These are phyloP conservation scores for Penicillium fuscoglaucum DNA, from an alignment of 2,329 filamentous ascomycete species.

Conservation along the genomic window DNA sequence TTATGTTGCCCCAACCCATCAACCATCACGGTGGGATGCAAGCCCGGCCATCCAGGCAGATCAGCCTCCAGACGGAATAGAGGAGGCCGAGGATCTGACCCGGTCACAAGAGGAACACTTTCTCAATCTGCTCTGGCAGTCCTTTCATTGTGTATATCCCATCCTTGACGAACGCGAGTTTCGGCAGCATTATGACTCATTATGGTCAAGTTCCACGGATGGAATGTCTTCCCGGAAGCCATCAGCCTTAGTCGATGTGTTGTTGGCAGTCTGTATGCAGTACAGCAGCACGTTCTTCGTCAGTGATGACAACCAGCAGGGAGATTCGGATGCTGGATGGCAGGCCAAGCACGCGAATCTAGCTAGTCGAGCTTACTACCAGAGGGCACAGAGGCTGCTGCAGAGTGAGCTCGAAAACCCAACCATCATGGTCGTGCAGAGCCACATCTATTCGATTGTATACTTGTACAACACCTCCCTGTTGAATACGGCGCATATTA, in stretches of 20 bases:
- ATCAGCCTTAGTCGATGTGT: not conserved
- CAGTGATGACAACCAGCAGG: not conserved
- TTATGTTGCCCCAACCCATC: not conserved
- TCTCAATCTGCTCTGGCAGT: slow-evolving; percentile 51
- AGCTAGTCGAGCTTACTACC: slow-evolving; percentile 51
- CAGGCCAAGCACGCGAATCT: slow-evolving; percentile 22
- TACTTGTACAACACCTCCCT: not conserved
- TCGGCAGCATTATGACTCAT: not conserved
- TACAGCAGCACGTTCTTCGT: not conserved
- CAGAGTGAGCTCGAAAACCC: slow-evolving; percentile 51
- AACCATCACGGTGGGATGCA: not conserved
- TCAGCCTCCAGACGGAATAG: not conserved
- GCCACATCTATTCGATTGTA: slow-evolving; percentile 41
- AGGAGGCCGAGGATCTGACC: slow-evolving; percentile 34
- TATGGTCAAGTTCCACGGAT: not conserved
- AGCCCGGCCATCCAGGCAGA: not conserved
- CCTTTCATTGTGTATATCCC: slow-evolving; percentile 45
- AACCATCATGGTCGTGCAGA: slow-evolving; percentile 51
- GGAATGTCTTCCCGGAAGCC: not conserved
- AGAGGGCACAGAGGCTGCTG: slow-evolving; percentile 49
- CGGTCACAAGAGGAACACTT: slow-evolving; percentile 51
- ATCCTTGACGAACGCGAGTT: not conserved
- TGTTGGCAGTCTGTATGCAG: not conserved
- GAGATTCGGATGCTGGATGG: not conserved
- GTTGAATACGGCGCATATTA: not conserved